phyloP scores from a whole-genome alignment of 2,329 filamentous ascomycete genomes.

The Colletotrichum sp. region DNA sequence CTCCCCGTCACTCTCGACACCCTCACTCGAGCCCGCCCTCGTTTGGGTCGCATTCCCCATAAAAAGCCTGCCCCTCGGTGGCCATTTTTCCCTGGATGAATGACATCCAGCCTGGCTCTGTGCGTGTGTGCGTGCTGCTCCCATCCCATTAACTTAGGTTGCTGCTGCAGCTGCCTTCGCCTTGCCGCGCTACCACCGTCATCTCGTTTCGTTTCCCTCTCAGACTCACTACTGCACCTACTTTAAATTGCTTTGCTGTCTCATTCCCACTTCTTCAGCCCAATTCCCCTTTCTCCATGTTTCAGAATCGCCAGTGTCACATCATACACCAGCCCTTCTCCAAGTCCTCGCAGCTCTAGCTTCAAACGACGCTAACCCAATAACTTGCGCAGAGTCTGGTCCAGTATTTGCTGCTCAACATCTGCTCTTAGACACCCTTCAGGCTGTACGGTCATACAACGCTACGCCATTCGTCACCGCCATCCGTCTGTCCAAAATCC shows the following conservation, averaged over 20 bases:
- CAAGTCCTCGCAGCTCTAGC: background rate
- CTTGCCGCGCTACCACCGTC: conserved; percentile 1
- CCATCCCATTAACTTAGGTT: background rate
- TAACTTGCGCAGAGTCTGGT: background rate
- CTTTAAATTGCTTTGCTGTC: conserved; percentile 11
- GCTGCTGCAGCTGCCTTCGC: background rate
- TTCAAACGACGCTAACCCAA: background rate
- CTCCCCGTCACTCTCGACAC: background rate
- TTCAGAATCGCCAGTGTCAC: background rate
- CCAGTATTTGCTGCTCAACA: background rate
- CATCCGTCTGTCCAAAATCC: background rate
- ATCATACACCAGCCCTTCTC: background rate
- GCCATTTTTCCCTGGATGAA: background rate
- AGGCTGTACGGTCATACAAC: background rate
- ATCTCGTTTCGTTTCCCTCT: conserved; percentile 8
- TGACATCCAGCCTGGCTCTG: background rate
- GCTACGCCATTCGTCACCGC: background rate
- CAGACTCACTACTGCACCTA: background rate
- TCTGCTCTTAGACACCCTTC: background rate
- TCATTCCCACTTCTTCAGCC: background rate
- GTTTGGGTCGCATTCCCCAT: conserved; percentile 6
- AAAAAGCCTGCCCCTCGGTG: conserved; percentile 3
- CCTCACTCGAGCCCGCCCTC: background rate
- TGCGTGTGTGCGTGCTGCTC: background rate
- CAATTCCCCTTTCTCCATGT: background rate